Evolutionary conservation across 345 rosid genomes (phyloP).

Genomic region (Murraya koenigii): DNA sequence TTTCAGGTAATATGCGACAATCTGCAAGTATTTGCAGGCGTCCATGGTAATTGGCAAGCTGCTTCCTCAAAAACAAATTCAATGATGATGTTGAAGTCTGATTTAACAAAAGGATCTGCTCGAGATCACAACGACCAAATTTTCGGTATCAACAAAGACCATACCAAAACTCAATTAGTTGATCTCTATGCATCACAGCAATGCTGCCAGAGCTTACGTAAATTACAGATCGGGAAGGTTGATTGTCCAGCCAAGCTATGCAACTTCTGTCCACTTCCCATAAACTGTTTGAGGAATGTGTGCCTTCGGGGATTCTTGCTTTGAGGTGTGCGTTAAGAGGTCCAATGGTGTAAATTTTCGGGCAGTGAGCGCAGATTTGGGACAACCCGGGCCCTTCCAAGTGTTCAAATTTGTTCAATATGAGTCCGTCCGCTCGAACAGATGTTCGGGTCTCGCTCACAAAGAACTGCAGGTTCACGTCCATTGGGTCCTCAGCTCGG

Average conservation of each 20-base stretch:
- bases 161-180: constrained; percentile 12
- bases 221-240: constrained; percentile 21
- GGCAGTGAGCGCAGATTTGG: constrained; percentile 36
- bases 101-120: no score
- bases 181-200: constrained; percentile 17
- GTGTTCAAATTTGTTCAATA: constrained; percentile 67
- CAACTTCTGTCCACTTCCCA: constrained; percentile 33
- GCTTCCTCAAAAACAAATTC: no score
- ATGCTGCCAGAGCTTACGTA: constrained; percentile 55
- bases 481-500: constrained; percentile 22
- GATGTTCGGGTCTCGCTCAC: constrained; percentile 26
- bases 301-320: constrained; percentile 14
- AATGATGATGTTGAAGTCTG: no score
- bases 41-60: no score
- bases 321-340: constrained; percentile 46
- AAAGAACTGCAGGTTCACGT: constrained; percentile 12
- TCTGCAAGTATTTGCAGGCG: no score
- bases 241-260: neutral
- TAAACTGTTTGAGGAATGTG: constrained; percentile 21
- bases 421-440: constrained; percentile 37
- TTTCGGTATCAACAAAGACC: no score
- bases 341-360: constrained; percentile 48
- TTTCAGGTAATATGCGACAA: no score
- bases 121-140: no score
- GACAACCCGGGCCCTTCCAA: constrained; percentile 50